These are phyloP conservation scores for Coniochaeta sp. DNA, from an alignment of 2,329 filamentous ascomycete species.

Conservation along the genomic window DNA sequence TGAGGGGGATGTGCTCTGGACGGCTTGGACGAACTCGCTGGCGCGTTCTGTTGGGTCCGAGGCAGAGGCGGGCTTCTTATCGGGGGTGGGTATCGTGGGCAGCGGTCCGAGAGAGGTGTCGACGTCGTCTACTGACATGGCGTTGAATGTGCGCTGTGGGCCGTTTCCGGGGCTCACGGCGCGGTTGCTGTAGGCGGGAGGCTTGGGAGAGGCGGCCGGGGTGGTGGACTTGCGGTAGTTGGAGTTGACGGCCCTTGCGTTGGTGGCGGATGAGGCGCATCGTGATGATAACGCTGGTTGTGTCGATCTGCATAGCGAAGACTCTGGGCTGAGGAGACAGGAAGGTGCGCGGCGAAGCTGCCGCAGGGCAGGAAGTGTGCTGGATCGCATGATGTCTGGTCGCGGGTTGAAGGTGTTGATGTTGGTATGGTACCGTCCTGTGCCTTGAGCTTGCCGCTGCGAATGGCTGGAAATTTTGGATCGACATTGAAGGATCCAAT, in stretches of 20 bases:
- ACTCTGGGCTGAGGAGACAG: conserved; percentile 3
- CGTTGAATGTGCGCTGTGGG: conserved; percentile 16
- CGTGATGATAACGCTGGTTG: not conserved
- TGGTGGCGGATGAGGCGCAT: not conserved
- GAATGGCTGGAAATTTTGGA: conserved; percentile 5
- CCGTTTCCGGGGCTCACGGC: conserved; percentile 13
- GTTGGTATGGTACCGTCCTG: not conserved
- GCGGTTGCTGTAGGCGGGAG: conserved; percentile 7
- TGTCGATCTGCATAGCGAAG: not conserved
- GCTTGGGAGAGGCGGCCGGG: not conserved
- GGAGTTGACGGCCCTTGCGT: not conserved
- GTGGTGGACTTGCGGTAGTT: not conserved
- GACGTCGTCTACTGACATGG: conserved; percentile 23
- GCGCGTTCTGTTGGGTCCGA: conserved; percentile 5
- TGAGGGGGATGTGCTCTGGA: conserved; percentile 7
- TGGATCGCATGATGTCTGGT: conserved; percentile 13
- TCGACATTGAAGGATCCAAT: not conserved
- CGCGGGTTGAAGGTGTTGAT: conserved; percentile 3
- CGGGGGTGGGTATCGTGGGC: conserved; percentile 3
- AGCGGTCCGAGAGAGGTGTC: conserved; percentile 11
- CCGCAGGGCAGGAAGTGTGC: conserved; percentile 11
- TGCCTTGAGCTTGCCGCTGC: not conserved
- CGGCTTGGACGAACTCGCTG: conserved; percentile 9
- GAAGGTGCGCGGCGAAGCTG: conserved; percentile 8
- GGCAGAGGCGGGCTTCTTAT: not conserved